These are phyloP conservation scores for Chlorella vulgaris DNA, from an alignment of 139 green algal genomes.

Conservation along the genomic window DNA sequence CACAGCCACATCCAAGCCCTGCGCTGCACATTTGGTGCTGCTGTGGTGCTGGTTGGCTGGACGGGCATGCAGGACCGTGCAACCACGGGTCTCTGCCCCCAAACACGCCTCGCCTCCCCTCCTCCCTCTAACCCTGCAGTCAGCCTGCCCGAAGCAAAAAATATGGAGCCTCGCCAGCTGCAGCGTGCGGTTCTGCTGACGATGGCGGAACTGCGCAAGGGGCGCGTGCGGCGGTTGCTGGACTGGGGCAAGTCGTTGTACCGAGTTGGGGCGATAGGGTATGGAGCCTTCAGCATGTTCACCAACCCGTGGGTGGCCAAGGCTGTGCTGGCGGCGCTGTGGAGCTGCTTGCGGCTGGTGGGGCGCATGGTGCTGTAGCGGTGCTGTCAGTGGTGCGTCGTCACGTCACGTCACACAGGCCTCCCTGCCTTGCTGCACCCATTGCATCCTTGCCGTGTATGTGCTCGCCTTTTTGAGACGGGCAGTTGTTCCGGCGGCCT, in stretches of 20 bases:
- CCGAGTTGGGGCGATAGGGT: constrained; percentile 44
- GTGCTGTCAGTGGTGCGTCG: too few species aligned
- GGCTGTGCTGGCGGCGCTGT: constrained; percentile 55
- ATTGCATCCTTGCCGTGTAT: too few species aligned
- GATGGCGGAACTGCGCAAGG: constrained; percentile 52
- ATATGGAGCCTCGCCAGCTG: constrained; percentile 53
- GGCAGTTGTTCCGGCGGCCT: too few species aligned
- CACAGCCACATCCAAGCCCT: not conserved
- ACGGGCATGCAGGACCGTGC: too few species aligned
- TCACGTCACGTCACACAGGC: too few species aligned
- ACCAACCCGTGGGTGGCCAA: constrained; percentile 66
- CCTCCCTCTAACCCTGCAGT: constrained; percentile 4
- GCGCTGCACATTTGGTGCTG: not conserved
- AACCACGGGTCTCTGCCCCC: too few species aligned
- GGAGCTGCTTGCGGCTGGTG: constrained; percentile 42
- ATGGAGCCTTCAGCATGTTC: constrained; percentile 57
- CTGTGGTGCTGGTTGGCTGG: not conserved
- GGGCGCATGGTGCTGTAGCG: constrained; percentile 18
- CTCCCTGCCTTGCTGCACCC: not conserved
- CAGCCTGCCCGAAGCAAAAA: constrained; percentile 47
- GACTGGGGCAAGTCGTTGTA: constrained; percentile 57
- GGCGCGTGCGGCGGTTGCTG: constrained; percentile 45
- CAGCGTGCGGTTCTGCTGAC: constrained; percentile 50
- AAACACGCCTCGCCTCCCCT: too few species aligned
- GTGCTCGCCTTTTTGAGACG: too few species aligned